Conservation (phyloP, 2,329 filamentous ascomycete genomes). For the Mollisia scopiformis region DNA sequence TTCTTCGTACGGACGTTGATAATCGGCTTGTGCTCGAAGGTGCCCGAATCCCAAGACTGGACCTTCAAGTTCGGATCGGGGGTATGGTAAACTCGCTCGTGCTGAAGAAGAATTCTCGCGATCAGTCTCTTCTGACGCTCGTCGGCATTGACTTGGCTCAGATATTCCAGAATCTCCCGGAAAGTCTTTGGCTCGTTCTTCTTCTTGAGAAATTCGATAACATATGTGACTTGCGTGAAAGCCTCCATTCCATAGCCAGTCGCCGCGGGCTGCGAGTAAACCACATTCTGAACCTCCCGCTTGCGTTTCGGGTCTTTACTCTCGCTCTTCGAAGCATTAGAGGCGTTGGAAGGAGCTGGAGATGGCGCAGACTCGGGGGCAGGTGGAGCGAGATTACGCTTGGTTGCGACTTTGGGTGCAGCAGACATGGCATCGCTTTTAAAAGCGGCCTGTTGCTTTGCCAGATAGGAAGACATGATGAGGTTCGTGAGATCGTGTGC, state of each 20-base stretch:
- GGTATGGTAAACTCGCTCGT: slow-evolving; percentile 60
- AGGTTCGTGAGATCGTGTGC: slow-evolving; percentile 9
- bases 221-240: slow-evolving; percentile 86
- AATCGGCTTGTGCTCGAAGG: slow-evolving; percentile 82
- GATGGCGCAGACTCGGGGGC: slow-evolving; percentile 59
- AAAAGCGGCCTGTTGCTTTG: slow-evolving; percentile 66
- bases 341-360: slow-evolving; percentile 61
- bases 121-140: slow-evolving; percentile 67
- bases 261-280: slow-evolving; percentile 78
- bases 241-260: slow-evolving; percentile 79
- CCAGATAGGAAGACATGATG: slow-evolving; percentile 63
- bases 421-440: slow-evolving; percentile 63
- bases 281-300: slow-evolving; percentile 56
- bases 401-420: slow-evolving; percentile 62
- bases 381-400: slow-evolving; percentile 52
- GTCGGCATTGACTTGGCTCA: slow-evolving; percentile 68
- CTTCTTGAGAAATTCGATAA: slow-evolving; percentile 80
- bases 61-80: slow-evolving; percentile 62
- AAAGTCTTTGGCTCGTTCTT: slow-evolving; percentile 71
- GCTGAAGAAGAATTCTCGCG: slow-evolving; percentile 67
- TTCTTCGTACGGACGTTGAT: slow-evolving; percentile 81
- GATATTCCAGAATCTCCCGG: slow-evolving; percentile 76
- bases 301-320: slow-evolving; percentile 67
- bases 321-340: slow-evolving; percentile 53
- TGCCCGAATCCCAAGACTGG: slow-evolving; percentile 69